Evolutionary conservation across 2,329 filamentous ascomycete genomes (phyloP).

Genomic region (Tolypocladium ovalisporum): DNA sequence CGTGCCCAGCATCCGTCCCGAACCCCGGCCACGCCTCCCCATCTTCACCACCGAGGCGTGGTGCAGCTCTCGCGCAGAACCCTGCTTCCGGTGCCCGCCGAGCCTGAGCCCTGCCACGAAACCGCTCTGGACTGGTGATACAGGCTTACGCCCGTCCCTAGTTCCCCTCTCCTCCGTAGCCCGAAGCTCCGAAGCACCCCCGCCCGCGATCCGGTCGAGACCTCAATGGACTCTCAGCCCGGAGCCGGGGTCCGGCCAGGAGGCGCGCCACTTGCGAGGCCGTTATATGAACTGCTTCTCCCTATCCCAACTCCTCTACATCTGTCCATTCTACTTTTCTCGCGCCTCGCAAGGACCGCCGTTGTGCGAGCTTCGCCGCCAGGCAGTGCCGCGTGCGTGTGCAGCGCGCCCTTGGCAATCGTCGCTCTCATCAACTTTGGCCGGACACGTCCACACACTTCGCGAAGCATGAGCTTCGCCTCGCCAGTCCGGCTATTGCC

Average conservation of each 20-base stretch:
- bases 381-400: neutral
- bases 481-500: neutral
- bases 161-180: neutral
- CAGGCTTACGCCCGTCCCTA: neutral
- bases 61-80: neutral
- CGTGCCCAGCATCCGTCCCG: neutral
- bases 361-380: neutral
- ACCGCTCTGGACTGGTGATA: neutral
- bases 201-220: constrained; percentile 13
- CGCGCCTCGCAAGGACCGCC: neutral
- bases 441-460: neutral
- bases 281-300: neutral
- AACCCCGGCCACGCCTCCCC: neutral
- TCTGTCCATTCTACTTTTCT: neutral
- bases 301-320: neutral
- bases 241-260: constrained; percentile 6
- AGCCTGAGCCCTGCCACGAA: neutral
- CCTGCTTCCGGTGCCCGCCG: neutral
- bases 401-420: neutral
- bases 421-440: neutral
- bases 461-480: neutral
- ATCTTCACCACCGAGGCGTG: neutral
- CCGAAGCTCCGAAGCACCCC: constrained; percentile 7
- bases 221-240: constrained; percentile 14
- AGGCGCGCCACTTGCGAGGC: neutral